Evolutionary conservation across 2,329 filamentous ascomycete genomes (phyloP), one percentile per base, ranked within the genome.

Genomic region (Anthostomella pinea): DNA sequence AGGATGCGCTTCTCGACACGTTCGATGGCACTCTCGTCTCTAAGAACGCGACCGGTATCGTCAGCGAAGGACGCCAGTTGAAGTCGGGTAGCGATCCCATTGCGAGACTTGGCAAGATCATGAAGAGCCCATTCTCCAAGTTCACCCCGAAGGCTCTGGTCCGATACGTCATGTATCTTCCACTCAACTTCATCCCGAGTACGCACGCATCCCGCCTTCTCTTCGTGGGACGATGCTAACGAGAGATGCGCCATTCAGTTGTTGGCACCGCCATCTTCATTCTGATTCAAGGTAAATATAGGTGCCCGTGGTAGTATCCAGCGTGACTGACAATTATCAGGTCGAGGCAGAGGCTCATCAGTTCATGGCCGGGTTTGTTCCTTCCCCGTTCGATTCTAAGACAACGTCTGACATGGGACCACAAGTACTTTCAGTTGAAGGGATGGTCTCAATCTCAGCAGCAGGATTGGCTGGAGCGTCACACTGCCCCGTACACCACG

Each of bases 391-490:
- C 15, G 18, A 31, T 30, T 23, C 36, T 38, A 38, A 38, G 30
- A 34, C 27, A 40, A 23, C 74, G 3, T 77, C 79, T 25, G 66
- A 66, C 70, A 23, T 18, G 32, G 21, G 73, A 79, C 55, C 58
- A 62, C 3, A n/a, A 93, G 65, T 96, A 95, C 65, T 96, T 95
- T 62, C 87, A 95, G 67, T 73, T 97, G 44, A 97, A 96, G 68
- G 77, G 79, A 30, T 95, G 88, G 87, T 77, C 77, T 27, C 64
- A 70, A 18, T 68, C 68, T 8, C 76, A 87, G 61, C 77, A 71
- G 53, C 72, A 79, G 30, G 72, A 81, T 31, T 94, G 83, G 73
- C 67, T 95, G 15, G 70, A 81, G 48, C 70, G 78, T 53, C 78
- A 89, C 49, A 73, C 76, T 39, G 87, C 79, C 5, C 82, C 85